Evolutionary conservation across 106 monocot genomes (phyloP).

Genomic region (Acorus calamus): DNA sequence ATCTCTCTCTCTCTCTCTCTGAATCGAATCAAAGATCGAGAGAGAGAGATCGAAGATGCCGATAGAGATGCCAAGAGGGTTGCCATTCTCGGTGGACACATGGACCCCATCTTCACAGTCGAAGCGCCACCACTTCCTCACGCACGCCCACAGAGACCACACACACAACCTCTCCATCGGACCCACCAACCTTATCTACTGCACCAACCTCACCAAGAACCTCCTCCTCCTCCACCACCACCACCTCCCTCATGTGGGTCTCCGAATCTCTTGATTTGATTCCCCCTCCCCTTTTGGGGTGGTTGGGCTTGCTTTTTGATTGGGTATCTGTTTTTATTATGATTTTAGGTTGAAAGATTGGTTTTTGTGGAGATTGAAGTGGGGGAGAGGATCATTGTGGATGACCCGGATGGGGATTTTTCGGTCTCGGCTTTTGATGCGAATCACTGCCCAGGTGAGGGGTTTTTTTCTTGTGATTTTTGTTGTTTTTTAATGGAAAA

Average conservation of each 20-base stretch:
- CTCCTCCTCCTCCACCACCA: conserved; percentile 39
- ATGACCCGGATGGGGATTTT: conserved; percentile 71
- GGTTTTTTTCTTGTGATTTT: not conserved
- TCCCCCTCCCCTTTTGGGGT: not conserved
- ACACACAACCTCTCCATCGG: conserved; percentile 36
- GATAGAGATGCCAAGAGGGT: conserved; percentile 87
- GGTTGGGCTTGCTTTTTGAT: not conserved
- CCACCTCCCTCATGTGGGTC: conserved; percentile 29
- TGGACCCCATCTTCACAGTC: conserved; percentile 52
- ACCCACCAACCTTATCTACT: conserved; percentile 50
- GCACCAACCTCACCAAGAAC: conserved; percentile 58
- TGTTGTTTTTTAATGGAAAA: too few species aligned
- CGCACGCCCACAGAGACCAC: conserved; percentile 90
- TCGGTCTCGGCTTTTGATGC: conserved; percentile 67
- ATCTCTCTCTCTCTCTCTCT: too few species aligned
- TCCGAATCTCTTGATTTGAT: not conserved
- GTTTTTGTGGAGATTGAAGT: conserved; percentile 62
- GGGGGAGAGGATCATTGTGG: conserved; percentile 38
- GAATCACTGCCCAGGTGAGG: conserved; percentile 86
- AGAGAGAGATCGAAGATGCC: too few species aligned
- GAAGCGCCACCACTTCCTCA: conserved; percentile 90
- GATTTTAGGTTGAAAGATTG: conserved; percentile 34
- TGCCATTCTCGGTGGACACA: conserved; percentile 97
- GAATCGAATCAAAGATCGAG: too few species aligned
- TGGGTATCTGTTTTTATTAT: not conserved